phyloP scores from a whole-genome alignment of 2,329 filamentous ascomycete genomes.

The Exophiala xenobiotica region DNA sequence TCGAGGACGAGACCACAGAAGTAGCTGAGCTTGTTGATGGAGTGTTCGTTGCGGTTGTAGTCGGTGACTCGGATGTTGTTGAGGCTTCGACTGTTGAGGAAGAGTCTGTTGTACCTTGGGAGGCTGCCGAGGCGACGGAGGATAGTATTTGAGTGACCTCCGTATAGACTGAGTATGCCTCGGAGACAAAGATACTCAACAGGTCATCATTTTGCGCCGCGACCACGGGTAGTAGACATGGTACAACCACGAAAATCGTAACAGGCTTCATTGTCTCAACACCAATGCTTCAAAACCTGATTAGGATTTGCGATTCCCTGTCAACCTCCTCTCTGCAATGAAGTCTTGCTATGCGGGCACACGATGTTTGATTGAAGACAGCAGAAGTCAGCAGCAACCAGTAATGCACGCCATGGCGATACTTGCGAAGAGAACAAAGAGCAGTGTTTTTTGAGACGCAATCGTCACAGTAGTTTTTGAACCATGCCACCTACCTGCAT shows the following conservation, averaged over 20 bases:
- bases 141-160: conserved; percentile 25
- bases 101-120: conserved; percentile 10
- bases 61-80: conserved; percentile 7
- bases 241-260: conserved; percentile 4
- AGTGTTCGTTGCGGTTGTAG: neutral
- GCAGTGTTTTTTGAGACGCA: neutral
- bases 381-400: neutral
- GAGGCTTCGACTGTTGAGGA: conserved; percentile 4
- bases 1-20: conserved; percentile 8
- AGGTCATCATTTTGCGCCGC: conserved; percentile 20
- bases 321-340: neutral
- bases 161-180: conserved; percentile 27
- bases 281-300: neutral
- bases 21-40: conserved; percentile 10
- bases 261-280: conserved; percentile 8
- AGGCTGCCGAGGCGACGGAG: conserved; percentile 15
- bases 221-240: neutral
- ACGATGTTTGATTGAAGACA: neutral
- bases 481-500: no score
- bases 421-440: neutral
- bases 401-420: neutral
- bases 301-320: neutral
- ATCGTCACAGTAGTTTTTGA: neutral
- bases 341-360: neutral
- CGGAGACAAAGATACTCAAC: conserved; percentile 23